These are phyloP conservation scores for Apium graveolens DNA, from an alignment of 129 eudicot species.

Conservation along the genomic window DNA sequence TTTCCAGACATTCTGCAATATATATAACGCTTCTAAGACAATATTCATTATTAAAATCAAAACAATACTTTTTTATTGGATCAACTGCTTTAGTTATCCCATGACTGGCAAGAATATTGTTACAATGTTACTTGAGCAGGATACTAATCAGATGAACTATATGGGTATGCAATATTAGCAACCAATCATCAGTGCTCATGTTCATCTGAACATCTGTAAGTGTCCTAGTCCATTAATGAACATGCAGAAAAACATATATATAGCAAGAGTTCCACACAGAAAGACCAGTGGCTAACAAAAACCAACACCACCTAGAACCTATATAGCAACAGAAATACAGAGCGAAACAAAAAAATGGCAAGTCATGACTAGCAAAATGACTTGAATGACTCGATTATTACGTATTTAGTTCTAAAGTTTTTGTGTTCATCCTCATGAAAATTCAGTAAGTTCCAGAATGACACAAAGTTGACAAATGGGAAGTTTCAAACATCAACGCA, in stretches of 20 bases:
- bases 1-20: slow-evolving; percentile 16
- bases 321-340: too few species aligned
- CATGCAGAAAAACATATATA: not conserved
- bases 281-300: not conserved
- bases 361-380: not conserved
- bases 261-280: not conserved
- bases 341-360: not conserved
- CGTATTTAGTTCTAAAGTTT: not conserved
- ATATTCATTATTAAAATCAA: not conserved
- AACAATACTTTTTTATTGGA: not conserved
- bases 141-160: not conserved
- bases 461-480: too few species aligned
- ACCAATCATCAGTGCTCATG: not conserved
- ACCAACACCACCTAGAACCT: not conserved
- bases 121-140: not conserved
- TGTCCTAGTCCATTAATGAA: not conserved
- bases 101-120: too few species aligned
- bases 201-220: not conserved
- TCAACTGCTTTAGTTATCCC: not conserved
- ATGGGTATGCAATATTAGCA: not conserved
- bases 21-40: slow-evolving; percentile 9
- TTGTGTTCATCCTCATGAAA: not conserved
- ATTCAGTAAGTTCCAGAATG: not conserved
- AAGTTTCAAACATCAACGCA: not conserved
- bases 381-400: not conserved